Conservation (phyloP, 305 asterid species). For the Plantago coronopus region DNA sequence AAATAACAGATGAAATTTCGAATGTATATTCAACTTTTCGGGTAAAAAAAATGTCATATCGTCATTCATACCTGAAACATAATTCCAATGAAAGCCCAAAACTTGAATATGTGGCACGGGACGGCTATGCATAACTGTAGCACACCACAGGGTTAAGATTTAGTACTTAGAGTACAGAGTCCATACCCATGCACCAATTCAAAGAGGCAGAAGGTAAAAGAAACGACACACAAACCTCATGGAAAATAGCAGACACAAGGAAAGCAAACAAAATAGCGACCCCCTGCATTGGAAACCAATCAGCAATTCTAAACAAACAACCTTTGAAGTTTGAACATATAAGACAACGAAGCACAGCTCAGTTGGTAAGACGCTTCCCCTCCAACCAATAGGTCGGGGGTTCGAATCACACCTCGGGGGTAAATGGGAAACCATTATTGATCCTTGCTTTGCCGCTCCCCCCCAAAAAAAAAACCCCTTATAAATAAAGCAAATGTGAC, state of each 20-base stretch:
- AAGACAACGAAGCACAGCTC: no score
- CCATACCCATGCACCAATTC: conserved; percentile 18
- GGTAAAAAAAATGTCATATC: neutral
- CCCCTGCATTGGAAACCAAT: conserved; percentile 48
- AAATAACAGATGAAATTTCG: conserved; percentile 13
- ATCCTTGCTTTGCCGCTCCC: no score
- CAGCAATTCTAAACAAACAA: conserved; percentile 1
- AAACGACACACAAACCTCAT: conserved; percentile 56
- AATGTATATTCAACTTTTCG: conserved; percentile 5
- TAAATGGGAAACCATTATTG: no score
- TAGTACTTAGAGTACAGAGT: conserved; percentile 16
- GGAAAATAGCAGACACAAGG: conserved; percentile 91
- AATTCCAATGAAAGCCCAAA: conserved; percentile 92
- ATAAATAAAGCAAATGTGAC: no score
- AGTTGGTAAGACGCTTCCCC: no score
- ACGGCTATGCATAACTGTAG: conserved; percentile 88
- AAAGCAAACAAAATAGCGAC: conserved; percentile 78
- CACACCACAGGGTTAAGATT: conserved; percentile 22
- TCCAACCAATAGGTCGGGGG: no score
- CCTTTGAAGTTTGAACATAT: neutral
- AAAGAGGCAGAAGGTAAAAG: conserved; percentile 6
- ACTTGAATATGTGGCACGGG: conserved; percentile 94
- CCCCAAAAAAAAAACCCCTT: no score
- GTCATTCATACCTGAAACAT: conserved; percentile 99
- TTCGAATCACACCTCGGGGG: no score